phyloP scores from a whole-genome alignment of 257 asterid species.

The Nicotiana attenuata region DNA sequence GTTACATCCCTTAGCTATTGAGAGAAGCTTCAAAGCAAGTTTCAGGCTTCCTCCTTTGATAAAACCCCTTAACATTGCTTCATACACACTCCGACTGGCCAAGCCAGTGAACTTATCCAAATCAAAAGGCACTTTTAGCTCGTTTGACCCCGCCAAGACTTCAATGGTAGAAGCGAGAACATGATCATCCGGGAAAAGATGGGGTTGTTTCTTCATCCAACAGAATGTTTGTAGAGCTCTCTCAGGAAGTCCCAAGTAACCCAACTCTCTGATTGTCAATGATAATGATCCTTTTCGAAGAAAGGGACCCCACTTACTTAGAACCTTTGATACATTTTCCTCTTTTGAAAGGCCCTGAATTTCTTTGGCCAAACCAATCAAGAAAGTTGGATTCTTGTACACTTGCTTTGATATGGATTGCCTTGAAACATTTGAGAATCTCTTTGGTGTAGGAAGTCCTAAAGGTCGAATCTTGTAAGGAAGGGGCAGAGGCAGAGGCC shows the following conservation, averaged over 20 bases:
- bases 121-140: slow-evolving; percentile 58
- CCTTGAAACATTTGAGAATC: slow-evolving; percentile 34
- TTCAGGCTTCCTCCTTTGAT: slow-evolving; percentile 60
- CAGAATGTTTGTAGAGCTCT: slow-evolving; percentile 62
- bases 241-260: slow-evolving; percentile 67
- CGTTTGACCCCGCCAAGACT: slow-evolving; percentile 63
- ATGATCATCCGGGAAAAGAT: slow-evolving; percentile 74
- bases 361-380: slow-evolving; percentile 69
- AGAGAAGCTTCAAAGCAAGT: slow-evolving; percentile 60
- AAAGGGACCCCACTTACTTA: slow-evolving; percentile 54
- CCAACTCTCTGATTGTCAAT: slow-evolving; percentile 64
- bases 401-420: slow-evolving; percentile 51
- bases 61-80: slow-evolving; percentile 66
- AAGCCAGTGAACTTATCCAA: slow-evolving; percentile 44
- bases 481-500: slow-evolving; percentile 63
- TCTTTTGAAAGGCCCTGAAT: slow-evolving; percentile 51
- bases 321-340: slow-evolving; percentile 51
- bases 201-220: slow-evolving; percentile 71
- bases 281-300: slow-evolving; percentile 79
- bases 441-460: slow-evolving; percentile 59
- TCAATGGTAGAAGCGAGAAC: slow-evolving; percentile 77
- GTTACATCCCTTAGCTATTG: slow-evolving; percentile 43
- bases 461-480: slow-evolving; percentile 67
- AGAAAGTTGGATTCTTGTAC: slow-evolving; percentile 72
- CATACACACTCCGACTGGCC: slow-evolving; percentile 57